Evolutionary conservation across 2,329 filamentous ascomycete species (phyloP), one percentile per base, ranked within the genome.

Genomic region (Exutisphaerella laricina): DNA sequence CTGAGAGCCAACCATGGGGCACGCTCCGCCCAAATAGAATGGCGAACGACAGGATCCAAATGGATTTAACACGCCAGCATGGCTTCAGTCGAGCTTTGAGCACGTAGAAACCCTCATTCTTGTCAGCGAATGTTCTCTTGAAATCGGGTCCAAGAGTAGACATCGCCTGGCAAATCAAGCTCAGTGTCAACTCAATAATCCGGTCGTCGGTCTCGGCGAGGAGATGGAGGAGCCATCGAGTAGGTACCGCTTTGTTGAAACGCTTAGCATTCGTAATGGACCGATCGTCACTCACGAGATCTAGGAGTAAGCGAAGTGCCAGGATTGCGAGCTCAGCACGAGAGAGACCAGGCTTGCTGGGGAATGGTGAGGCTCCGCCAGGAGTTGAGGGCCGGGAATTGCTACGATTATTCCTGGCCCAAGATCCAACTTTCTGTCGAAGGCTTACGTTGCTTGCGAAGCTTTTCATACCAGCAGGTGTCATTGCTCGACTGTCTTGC

Each of bases 191-290:
- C 10, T 88, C 74, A 8, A 96, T 84, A 16, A 94, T 82, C 53
- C 88, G 84, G 4, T 85, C 75, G 46, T 97, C 85, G 48, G 86
- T 80, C 61, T 96, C 89, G 5, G 87, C 87, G 38, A 97, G 74
- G 10, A 98, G 77, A 64, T 96, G 94, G 10, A 98, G 70, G 3
- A 65, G 52, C 61, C 61, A 65, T 75, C 95, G 95, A 56, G 94
- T 95, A 16, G 90, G 96, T 6, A 98, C 90, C 1, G 90, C 94
- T 59, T 84, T 85, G 4, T 88, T 87, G 70, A 98, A 97, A 56
- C 88, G 92, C 59, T 50, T 26, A 35, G 59, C 41, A 53, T 59
- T 16, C 49, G 53, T 22, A 46, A 38, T 30, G n/a, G 48, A 54
- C 10, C 40, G 43, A n/a, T 58, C 54, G 29, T 59, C 53, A 21